Evolutionary conservation across 495 filamentous ascomycete genomes (phyloP).

Genomic region (Annulohypoxylon maeteangense): DNA sequence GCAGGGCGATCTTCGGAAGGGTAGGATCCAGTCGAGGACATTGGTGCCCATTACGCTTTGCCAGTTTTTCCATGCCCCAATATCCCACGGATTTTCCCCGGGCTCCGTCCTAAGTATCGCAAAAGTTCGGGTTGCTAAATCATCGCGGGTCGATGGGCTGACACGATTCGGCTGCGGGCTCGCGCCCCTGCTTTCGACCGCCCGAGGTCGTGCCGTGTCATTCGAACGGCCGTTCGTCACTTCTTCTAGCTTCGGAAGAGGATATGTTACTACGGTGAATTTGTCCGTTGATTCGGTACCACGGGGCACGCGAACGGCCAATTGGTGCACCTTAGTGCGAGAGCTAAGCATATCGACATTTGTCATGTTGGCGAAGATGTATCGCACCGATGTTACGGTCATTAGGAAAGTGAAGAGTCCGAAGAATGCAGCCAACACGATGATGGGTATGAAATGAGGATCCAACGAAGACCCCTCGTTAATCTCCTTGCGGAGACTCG

Average conservation of each 20-base stretch:
- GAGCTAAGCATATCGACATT: slow-evolving; percentile 81
- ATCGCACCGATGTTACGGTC: slow-evolving; percentile 73
- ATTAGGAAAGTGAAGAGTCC: slow-evolving; percentile 79
- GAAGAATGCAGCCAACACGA: slow-evolving; percentile 70
- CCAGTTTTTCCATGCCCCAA: slow-evolving; percentile 74
- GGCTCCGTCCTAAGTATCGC: slow-evolving; percentile 76
- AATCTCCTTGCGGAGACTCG: slow-evolving; percentile 45
- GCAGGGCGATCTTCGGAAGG: slow-evolving; percentile 74
- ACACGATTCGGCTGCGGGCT: background rate
- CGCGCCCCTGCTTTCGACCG: slow-evolving; percentile 4
- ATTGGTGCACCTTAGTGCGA: slow-evolving; percentile 69
- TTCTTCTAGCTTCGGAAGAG: slow-evolving; percentile 45
- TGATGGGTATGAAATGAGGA: slow-evolving; percentile 49
- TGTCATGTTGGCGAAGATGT: slow-evolving; percentile 76
- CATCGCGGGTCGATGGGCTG: slow-evolving; percentile 49
- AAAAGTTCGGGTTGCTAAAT: slow-evolving; percentile 69
- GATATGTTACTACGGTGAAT: slow-evolving; percentile 56
- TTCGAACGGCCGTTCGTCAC: slow-evolving; percentile 25
- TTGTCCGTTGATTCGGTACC: slow-evolving; percentile 54
- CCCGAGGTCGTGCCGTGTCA: background rate
- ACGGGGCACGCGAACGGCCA: slow-evolving; percentile 78
- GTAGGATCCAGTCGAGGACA: slow-evolving; percentile 78
- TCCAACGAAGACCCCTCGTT: slow-evolving; percentile 45
- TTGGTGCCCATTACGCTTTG: slow-evolving; percentile 77
- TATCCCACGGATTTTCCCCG: slow-evolving; percentile 83